These are phyloP conservation scores for Plasmodiophora brassicae DNA, from an alignment of 208 protist genomes.

Conservation along the genomic window DNA sequence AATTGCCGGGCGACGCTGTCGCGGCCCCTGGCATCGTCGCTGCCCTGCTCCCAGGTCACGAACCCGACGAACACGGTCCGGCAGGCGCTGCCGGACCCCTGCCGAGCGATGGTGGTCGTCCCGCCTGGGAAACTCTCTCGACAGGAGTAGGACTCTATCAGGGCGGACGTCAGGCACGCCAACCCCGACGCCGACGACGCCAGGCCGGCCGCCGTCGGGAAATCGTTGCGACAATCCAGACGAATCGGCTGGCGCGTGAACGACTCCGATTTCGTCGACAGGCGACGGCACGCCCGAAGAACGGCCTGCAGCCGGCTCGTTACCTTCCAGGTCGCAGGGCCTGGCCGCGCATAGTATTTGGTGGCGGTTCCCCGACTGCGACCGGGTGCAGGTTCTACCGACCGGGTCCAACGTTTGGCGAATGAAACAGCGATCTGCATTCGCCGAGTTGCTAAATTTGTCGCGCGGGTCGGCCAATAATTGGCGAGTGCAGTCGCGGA, in stretches of 20 bases:
- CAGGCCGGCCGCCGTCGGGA: slow-evolving; percentile 96
- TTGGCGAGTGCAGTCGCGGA: too few species aligned
- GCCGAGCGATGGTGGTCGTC: slow-evolving; percentile 41
- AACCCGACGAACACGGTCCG: slow-evolving; percentile 93
- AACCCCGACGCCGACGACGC: slow-evolving; percentile 95
- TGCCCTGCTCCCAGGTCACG: slow-evolving; percentile 92
- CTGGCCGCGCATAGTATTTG: background rate
- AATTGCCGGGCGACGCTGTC: slow-evolving; percentile 86
- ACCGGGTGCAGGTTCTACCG: too few species aligned
- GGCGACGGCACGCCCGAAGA: slow-evolving; percentile 6
- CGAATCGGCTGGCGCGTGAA: too few species aligned
- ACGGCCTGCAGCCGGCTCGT: background rate
- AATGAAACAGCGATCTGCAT: too few species aligned
- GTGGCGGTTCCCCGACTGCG: too few species aligned
- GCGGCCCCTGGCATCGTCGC: slow-evolving; percentile 61
- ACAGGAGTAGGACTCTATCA: background rate
- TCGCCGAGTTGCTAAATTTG: too few species aligned
- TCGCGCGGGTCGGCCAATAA: too few species aligned
- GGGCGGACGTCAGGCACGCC: slow-evolving; percentile 74
- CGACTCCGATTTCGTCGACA: background rate
- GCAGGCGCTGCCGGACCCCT: slow-evolving; percentile 90
- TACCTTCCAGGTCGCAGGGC: background rate
- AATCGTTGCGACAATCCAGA: slow-evolving; percentile 80
- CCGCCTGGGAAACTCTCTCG: background rate
- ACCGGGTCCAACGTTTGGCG: too few species aligned